Evolutionary conservation across 345 rosid species (phyloP).

Genomic region (Eucalyptus regnans): DNA sequence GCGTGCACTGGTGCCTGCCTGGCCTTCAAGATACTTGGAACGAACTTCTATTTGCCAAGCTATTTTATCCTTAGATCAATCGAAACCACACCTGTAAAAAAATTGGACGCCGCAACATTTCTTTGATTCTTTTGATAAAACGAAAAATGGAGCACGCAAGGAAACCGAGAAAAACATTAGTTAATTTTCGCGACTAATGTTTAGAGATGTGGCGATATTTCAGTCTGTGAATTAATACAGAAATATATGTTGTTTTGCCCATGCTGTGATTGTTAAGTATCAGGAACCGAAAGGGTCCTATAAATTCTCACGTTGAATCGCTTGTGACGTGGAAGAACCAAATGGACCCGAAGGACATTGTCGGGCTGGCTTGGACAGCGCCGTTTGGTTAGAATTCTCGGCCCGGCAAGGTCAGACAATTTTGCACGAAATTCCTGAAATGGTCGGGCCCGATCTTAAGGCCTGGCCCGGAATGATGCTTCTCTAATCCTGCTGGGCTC

Average conservation of each 20-base stretch:
- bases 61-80: slow-evolving; percentile 36
- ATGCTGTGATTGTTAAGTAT: background rate
- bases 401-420: background rate
- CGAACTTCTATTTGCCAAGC: slow-evolving; percentile 77
- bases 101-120: background rate
- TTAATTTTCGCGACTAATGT: background rate
- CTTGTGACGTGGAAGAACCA: background rate
- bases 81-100: background rate
- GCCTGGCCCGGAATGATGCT: background rate
- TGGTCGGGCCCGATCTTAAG: background rate
- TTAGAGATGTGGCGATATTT: background rate
- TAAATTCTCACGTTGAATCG: background rate
- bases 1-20: slow-evolving; percentile 96
- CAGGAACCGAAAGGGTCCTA: background rate
- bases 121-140: background rate
- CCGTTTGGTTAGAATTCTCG: background rate
- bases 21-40: slow-evolving; percentile 98
- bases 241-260: background rate
- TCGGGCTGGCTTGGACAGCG: background rate
- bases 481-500: background rate
- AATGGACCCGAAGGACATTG: background rate
- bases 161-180: background rate
- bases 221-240: background rate
- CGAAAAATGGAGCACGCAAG: background rate
- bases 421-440: background rate